Evolutionary conservation across 306 rosid genomes (phyloP).

Genomic region (Quercus cerris): DNA sequence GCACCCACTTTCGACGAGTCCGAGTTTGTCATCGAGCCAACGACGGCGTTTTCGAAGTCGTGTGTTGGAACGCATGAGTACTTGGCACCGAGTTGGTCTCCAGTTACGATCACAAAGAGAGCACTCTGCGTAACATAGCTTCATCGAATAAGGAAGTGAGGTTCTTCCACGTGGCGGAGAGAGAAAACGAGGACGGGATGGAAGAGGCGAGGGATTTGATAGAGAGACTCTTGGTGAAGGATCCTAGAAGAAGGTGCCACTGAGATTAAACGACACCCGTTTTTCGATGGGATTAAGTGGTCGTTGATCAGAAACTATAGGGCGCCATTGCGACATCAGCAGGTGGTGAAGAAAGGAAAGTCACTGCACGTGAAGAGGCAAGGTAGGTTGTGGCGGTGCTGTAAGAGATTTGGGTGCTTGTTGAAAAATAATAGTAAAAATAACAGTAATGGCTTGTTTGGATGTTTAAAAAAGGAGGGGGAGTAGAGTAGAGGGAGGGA

Average conservation of each 20-base stretch:
- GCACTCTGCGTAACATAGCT: conserved; percentile 68
- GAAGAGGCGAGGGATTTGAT: conserved; percentile 63
- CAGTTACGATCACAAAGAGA: conserved; percentile 74
- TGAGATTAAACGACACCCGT: conserved; percentile 73
- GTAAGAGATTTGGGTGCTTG: conserved; percentile 42
- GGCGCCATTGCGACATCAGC: conserved; percentile 53
- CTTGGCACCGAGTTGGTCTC: conserved; percentile 70
- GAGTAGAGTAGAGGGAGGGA: no score
- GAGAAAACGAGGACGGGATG: conserved; percentile 39
- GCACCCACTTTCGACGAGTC: conserved; percentile 33
- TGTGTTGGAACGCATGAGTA: conserved; percentile 92
- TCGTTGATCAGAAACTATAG: conserved; percentile 59
- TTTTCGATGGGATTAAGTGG: conserved; percentile 87
- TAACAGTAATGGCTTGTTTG: not conserved
- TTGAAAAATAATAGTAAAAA: conserved; percentile 17
- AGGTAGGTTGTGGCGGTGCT: conserved; percentile 42
- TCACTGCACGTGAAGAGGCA: conserved; percentile 9
- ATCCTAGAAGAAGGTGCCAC: conserved; percentile 67
- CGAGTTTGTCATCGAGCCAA: conserved; percentile 80
- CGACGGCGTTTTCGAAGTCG: conserved; percentile 63
- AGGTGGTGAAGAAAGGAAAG: conserved; percentile 37
- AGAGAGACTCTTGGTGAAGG: conserved; percentile 57
- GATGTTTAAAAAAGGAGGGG: no score
- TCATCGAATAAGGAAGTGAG: conserved; percentile 36
- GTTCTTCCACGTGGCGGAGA: conserved; percentile 43